Base-by-base conservation (phyloP, 2,329 filamentous ascomycete genomes). In the Curvularia eragrostidis region DNA sequence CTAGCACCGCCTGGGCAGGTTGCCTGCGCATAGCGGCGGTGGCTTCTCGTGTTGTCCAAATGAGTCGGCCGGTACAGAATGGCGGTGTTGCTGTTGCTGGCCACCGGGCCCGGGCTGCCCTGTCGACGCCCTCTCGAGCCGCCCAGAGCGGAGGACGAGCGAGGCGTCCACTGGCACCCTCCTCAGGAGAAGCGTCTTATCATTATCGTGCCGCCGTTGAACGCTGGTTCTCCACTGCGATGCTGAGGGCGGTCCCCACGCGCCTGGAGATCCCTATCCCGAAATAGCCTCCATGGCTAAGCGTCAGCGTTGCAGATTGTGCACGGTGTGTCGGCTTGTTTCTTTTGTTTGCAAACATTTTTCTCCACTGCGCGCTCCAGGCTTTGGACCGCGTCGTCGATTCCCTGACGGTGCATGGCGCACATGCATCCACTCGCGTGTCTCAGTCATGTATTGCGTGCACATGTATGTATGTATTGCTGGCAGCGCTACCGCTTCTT, bases 1-100 rank as follows among this genome's bases (percentile, higher is more conserved):
- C 73, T 75, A 74, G 52, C 34, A 69, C 62, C 1, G 47, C 60
- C 65, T 56, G 58, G 70, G 71, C 66, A 73, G 70, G 66, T 65
- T 65, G 62, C 44, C 58, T 63, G 57, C 60, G 55, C 47, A 65
- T 64, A 59, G 62, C 59, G 61, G 63, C 59, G 56, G 63, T 65
- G 67, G 66, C 68, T 68, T 63, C 61, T 72, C 71, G 71, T 74
- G 70, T 74, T 68, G 60, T 57, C 62, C 59, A 72, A 67, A 74
- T 74, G 71, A 74, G 63, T 52, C 56, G 24, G 26, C 26, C 39
- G 34, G 34, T 36, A 36, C n/a, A n/a, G n/a, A n/a, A 36, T 36
- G 34, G 34, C 34, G 34, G 15, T 18, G 13, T 36, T 13, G 34
- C 34, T n/a, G 9, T 18, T 18, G 34, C 34, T 36, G 34, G n/a